phyloP scores from a whole-genome alignment of 352 stramenopile species.

The Peronospora tabacina region DNA sequence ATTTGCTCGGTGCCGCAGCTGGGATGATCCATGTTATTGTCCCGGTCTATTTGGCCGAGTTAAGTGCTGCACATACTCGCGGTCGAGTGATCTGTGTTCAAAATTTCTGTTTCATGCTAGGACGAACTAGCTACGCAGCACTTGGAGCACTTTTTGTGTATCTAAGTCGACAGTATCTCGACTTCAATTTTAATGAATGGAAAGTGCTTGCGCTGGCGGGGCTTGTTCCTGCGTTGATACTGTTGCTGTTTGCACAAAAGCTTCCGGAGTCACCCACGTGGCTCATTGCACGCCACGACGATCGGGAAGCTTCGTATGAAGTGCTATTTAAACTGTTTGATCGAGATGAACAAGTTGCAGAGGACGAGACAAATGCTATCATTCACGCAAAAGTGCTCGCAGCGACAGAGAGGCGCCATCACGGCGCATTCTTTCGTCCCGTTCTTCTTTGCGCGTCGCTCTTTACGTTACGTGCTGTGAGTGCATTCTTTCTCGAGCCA shows the following conservation, averaged over 20 bases:
- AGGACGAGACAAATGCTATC: slow-evolving; percentile 64
- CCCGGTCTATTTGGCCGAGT: slow-evolving; percentile 65
- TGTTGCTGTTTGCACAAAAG: slow-evolving; percentile 58
- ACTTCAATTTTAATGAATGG: slow-evolving; percentile 81
- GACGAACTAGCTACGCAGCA: slow-evolving; percentile 41
- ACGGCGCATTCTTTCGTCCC: slow-evolving; percentile 60
- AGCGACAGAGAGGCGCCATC: slow-evolving; percentile 40
- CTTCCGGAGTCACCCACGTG: slow-evolving; percentile 74
- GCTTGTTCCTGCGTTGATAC: slow-evolving; percentile 36
- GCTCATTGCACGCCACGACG: slow-evolving; percentile 64
- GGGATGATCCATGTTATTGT: slow-evolving; percentile 58
- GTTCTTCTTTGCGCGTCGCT: slow-evolving; percentile 51
- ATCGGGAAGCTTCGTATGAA: slow-evolving; percentile 55
- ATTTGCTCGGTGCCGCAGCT: slow-evolving; percentile 45
- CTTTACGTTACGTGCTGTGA: slow-evolving; percentile 43
- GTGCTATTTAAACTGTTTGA: slow-evolving; percentile 53
- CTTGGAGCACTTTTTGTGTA: slow-evolving; percentile 55
- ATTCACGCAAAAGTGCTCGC: slow-evolving; percentile 65
- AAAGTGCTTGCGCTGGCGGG: slow-evolving; percentile 54
- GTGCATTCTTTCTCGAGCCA: slow-evolving; percentile 42
- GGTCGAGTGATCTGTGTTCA: slow-evolving; percentile 50
- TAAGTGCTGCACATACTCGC: slow-evolving; percentile 48
- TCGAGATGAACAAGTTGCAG: slow-evolving; percentile 41
- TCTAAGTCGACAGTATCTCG: slow-evolving; percentile 54
- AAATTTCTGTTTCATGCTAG: slow-evolving; percentile 31